These are phyloP conservation scores for Vigna unguiculata DNA, from an alignment of 306 rosid genomes.

Conservation along the genomic window DNA sequence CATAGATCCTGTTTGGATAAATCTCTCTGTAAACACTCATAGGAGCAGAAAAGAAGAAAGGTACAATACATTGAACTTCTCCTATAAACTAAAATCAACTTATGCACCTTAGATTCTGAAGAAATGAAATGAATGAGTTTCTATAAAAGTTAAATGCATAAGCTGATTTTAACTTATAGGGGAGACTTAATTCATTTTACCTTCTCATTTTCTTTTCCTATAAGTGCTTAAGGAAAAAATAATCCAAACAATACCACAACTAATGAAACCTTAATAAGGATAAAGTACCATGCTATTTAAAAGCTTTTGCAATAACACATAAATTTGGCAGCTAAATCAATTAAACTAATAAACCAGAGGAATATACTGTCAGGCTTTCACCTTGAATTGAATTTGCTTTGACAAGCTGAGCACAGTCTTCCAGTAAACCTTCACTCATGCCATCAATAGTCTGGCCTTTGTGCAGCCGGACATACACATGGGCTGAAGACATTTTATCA, in stretches of 20 bases:
- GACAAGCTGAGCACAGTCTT: constrained; percentile 97
- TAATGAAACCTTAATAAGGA: not conserved
- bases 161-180: too few species aligned
- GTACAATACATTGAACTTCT: not conserved
- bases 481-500: constrained; percentile 98
- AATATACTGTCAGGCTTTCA: constrained; percentile 41
- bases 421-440: constrained; percentile 84
- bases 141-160: not conserved
- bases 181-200: too few species aligned
- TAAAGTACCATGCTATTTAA: not conserved
- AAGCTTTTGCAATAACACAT: not conserved
- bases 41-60: not conserved
- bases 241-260: not conserved
- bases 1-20: not conserved
- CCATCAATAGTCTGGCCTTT: constrained; percentile 90
- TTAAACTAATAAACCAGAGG: constrained; percentile 13
- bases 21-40: not conserved
- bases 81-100: not conserved
- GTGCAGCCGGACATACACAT: constrained; percentile 91
- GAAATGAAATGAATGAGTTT: not conserved
- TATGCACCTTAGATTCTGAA: not conserved
- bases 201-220: not conserved
- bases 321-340: not conserved
- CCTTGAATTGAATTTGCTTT: constrained; percentile 99
- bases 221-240: too few species aligned